Conservation (phyloP, 2,329 filamentous ascomycete genomes). For the Ophiostoma quercus region DNA sequence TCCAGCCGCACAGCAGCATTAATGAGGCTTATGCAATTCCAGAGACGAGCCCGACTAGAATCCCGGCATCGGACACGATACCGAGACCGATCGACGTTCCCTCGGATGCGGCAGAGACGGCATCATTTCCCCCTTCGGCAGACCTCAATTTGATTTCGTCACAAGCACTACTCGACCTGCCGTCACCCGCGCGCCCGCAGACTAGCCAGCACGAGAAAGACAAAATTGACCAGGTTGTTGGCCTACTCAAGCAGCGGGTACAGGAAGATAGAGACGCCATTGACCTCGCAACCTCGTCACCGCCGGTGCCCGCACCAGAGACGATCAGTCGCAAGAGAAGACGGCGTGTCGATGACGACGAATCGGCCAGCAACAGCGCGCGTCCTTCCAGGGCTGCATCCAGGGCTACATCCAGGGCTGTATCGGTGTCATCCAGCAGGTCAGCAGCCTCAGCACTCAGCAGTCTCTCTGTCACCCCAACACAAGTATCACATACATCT, state of each 20-base stretch:
- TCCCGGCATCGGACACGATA: background rate
- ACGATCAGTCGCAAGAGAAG: background rate
- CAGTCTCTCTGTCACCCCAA: slow-evolving; percentile 38
- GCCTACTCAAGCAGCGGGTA: background rate
- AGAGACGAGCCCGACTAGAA: slow-evolving; percentile 27
- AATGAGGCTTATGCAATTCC: slow-evolving; percentile 27
- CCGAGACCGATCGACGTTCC: slow-evolving; percentile 5
- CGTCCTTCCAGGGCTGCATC: background rate
- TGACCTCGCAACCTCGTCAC: slow-evolving; percentile 16
- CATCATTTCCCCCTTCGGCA: background rate
- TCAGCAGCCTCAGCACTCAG: slow-evolving; percentile 39
- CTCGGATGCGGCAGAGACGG: slow-evolving; percentile 10
- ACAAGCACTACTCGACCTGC: background rate
- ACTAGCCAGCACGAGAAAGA: background rate
- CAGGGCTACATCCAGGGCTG: background rate
- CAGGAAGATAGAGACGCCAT: background rate
- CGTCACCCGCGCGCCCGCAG: background rate
- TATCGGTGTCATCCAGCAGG: slow-evolving; percentile 3
- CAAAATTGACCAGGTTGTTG: background rate
- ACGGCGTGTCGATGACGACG: background rate
- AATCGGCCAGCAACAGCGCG: background rate
- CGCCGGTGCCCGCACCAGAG: slow-evolving; percentile 11
- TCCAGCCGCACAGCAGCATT: slow-evolving; percentile 19
- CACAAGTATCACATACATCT: slow-evolving; percentile 19
- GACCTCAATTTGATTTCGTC: background rate